Evolutionary conservation across 2,329 filamentous ascomycete genomes (phyloP), one percentile per base, ranked within the genome.

Genomic region (Epichloe uncinata): DNA sequence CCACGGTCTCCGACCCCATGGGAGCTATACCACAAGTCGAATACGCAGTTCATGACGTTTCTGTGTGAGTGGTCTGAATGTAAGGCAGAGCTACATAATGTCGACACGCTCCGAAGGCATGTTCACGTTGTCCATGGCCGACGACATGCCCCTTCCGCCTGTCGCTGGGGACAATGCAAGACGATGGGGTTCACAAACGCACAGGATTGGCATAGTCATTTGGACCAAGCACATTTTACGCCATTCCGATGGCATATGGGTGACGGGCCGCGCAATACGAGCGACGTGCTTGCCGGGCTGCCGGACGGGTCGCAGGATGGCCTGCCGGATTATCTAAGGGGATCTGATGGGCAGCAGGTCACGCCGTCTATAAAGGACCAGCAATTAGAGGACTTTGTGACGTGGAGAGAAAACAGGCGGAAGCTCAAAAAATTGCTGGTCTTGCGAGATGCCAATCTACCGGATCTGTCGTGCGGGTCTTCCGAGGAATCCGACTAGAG

Each of bases 31-130:
- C 58, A 63, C 30, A 57, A 55, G 18, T 59, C 70, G 20, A 59
- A 68, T 20, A 69, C 74, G 5, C 63, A 62, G 4, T 81, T 75
- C 56, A 50, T 70, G n/a, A 61, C 69, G 2, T 84, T 78, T 57
- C 52, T 71, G 9, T 84, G 80, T 61, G 77, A 82, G 60, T 84
- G 80, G 80, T 55, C 64, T 20, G 67, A 67, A 0, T 84, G 80
- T 57, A 70, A 68, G 33, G 79, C 79, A 3, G 75, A 82, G 62
- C 66, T 84, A 43, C 78, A 82, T 47, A 84, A 84, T 57, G 62
- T 81, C 50, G 74, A 75, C 12, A 83, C 78, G 9, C 61, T 84
- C 40, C 69, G 73, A 22, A 67, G 65, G 50, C 80, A 84, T 54
- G 63, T 83, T 13, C 58, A 63, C 16, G 56, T 70, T 13, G 68